Evolutionary conservation across 371 early-diverging fungal species (phyloP), one percentile per base, ranked within the genome.

Genomic region (Coemansia linderi): DNA sequence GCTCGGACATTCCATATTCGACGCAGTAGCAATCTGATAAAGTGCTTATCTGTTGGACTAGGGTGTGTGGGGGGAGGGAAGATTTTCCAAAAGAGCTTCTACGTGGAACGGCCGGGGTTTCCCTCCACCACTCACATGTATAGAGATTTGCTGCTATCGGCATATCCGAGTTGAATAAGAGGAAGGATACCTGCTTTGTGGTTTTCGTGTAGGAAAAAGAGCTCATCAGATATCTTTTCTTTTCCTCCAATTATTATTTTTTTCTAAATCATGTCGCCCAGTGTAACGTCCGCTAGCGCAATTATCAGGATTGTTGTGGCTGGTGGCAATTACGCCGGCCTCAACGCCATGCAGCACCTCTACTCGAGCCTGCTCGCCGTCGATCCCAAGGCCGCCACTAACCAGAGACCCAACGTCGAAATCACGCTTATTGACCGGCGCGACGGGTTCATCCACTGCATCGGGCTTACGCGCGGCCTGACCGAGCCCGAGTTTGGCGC

Each of bases 381-480:
- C 36, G 22, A 39, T 50, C 15, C n/a, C 4, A 19, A n/a, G 12
- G 54, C 31, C 8, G 43, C 17, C 4, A 24, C 54, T 4, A 39
- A 8, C 4, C 15, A 29, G 10, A 56, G 38, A 2, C 44, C 54
- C 5, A 56, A 57, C 4, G 65, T 80, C 13, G 63, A 66, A n/a
- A 70, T 80, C 1, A 80, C 80, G 3, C 41, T 76, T 9, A 67
- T 80, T 3, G 80, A 80, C 66, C 61, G 66, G 19, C 69, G 69
- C 36, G 73, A 72, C 54, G 77, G 77, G 38, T 77, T 72, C 22
- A 59, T 76, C 52, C 73, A 76, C 63, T 66, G 50, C 24, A 61
- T 76, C 1, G 84, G 84, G 5, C 73, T 85, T 0, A 80, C 77
- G 12, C 86, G 86, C n/a, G 82, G 84, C 3, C 46, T 85, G 61